These are phyloP conservation scores for Zygosaccharomyces pseudobailii DNA, from an alignment of 1,139 yeast genomes.

Conservation along the genomic window DNA sequence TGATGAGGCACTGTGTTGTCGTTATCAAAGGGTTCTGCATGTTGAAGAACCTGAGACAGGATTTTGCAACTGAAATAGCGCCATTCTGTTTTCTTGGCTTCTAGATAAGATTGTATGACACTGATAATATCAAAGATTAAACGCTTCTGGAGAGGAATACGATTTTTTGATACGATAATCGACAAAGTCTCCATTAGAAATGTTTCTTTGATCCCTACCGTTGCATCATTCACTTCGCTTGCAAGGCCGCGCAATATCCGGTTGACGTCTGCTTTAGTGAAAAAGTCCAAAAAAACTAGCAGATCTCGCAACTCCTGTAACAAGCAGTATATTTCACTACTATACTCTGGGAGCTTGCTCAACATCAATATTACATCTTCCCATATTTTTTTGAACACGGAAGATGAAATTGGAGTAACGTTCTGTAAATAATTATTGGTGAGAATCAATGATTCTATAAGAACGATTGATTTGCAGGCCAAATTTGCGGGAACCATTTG, in stretches of 20 bases:
- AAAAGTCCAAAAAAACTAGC: slow-evolving; percentile 14
- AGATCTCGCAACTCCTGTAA: slow-evolving; percentile 24
- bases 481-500: slow-evolving; percentile 24
- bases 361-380: slow-evolving; percentile 16
- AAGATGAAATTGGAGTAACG: slow-evolving; percentile 9
- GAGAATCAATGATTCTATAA: slow-evolving; percentile 22
- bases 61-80: slow-evolving; percentile 20
- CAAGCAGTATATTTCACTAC: slow-evolving; percentile 23
- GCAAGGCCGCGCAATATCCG: slow-evolving; percentile 18
- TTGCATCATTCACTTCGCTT: slow-evolving; percentile 11
- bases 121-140: slow-evolving; percentile 25
- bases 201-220: slow-evolving; percentile 14
- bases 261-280: slow-evolving; percentile 17
- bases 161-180: slow-evolving; percentile 6
- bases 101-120: slow-evolving; percentile 10
- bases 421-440: slow-evolving; percentile 9
- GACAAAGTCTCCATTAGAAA: slow-evolving; percentile 22
- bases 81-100: slow-evolving; percentile 18
- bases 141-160: slow-evolving; percentile 3
- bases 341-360: slow-evolving; percentile 22
- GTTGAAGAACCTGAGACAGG: slow-evolving; percentile 6
- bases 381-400: slow-evolving; percentile 20
- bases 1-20: background rate
- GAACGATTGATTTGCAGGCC: slow-evolving; percentile 24
- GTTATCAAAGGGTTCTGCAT: background rate